Conservation (phyloP, 1,284 basidiomycete genomes). For the Ceratobasidium sp. region DNA sequence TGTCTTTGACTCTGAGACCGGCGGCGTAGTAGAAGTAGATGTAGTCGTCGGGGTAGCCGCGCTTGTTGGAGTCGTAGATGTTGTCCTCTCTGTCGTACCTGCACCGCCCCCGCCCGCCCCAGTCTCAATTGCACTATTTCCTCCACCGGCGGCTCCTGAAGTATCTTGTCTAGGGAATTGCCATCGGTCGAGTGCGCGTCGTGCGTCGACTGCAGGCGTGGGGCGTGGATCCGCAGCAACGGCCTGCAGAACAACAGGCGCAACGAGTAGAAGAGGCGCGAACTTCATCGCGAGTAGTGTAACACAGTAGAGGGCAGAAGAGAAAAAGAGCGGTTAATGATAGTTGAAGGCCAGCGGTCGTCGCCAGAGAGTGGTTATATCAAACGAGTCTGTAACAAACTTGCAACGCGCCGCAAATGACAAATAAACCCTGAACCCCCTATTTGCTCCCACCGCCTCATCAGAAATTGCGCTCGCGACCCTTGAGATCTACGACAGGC, state of each 20-base stretch:
- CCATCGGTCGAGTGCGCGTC: conserved; percentile 14
- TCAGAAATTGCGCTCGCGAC: not conserved
- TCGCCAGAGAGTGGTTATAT: conserved; percentile 8
- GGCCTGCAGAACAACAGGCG: conserved; percentile 12
- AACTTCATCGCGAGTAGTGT: conserved; percentile 24
- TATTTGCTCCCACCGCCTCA: conserved; percentile 1
- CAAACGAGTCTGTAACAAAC: conserved; percentile 7
- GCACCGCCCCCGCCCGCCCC: not conserved
- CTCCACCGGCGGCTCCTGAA: not conserved
- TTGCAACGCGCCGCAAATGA: not conserved
- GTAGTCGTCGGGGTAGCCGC: not conserved
- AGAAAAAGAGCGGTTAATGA: conserved; percentile 17
- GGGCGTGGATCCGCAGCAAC: conserved; percentile 28
- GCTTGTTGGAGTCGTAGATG: not conserved
- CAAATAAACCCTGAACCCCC: not conserved
- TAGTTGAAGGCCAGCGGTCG: conserved; percentile 11
- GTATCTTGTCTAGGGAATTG: conserved; percentile 6
- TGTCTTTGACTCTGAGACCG: not conserved
- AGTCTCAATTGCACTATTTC: not conserved
- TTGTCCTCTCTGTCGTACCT: not conserved
- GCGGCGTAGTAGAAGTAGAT: conserved; percentile 14
- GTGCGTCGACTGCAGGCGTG: conserved; percentile 15
- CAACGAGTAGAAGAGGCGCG: not conserved
- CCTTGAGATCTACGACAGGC: conserved; percentile 17
- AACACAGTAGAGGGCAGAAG: not conserved